A percentile compares a stretch with the other conserved stretches of the same genome.
Conservation (phyloP, 139 green algal species). For the Chlamydomonas eustigma region DNA sequence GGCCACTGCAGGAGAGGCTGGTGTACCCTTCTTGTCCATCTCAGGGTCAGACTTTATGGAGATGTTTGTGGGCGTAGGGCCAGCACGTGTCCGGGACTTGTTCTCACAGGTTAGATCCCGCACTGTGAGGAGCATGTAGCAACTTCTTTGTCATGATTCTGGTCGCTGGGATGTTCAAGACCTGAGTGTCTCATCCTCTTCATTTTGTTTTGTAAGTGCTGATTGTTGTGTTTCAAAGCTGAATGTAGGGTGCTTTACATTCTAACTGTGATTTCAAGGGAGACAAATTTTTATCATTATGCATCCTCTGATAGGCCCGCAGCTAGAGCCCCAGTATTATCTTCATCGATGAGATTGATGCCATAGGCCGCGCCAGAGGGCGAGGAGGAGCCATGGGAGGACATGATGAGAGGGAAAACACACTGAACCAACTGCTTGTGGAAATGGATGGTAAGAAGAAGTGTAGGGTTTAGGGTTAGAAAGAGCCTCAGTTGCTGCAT, state of each 20-base stretch:
- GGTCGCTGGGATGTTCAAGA: too few relatives aligned
- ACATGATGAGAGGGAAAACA: slow-evolving; percentile 98
- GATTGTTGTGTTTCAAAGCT: too few relatives aligned
- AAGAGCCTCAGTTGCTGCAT: too few relatives aligned
- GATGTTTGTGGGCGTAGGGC: slow-evolving; percentile 88
- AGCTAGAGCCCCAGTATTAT: slow-evolving; percentile 91
- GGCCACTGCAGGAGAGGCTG: slow-evolving; percentile 91
- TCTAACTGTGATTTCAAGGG: too few relatives aligned
- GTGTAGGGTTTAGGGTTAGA: not conserved
- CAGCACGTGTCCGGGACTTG: slow-evolving; percentile 90
- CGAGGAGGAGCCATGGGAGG: slow-evolving; percentile 77
- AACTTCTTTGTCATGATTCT: too few relatives aligned
- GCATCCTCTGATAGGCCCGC: too few relatives aligned
- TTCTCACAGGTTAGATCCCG: slow-evolving; percentile 85
- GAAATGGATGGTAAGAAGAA: slow-evolving; percentile 1
- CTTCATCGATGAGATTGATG: slow-evolving; percentile 96
- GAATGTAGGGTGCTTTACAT: too few relatives aligned
- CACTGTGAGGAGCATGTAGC: too few relatives aligned
- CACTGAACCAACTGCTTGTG: slow-evolving; percentile 83
- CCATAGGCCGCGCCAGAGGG: slow-evolving; percentile 76
- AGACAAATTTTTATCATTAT: too few relatives aligned
- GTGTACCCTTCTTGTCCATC: slow-evolving; percentile 84
- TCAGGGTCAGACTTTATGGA: slow-evolving; percentile 78
- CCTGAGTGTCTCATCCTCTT: too few relatives aligned
- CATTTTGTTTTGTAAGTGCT: too few relatives aligned